Percentiles rank a stretch among this genome's conserved stretches.
Evolutionary conservation across 2,329 filamentous ascomycete genomes (phyloP).

Genomic region (Amauroascus niger): DNA sequence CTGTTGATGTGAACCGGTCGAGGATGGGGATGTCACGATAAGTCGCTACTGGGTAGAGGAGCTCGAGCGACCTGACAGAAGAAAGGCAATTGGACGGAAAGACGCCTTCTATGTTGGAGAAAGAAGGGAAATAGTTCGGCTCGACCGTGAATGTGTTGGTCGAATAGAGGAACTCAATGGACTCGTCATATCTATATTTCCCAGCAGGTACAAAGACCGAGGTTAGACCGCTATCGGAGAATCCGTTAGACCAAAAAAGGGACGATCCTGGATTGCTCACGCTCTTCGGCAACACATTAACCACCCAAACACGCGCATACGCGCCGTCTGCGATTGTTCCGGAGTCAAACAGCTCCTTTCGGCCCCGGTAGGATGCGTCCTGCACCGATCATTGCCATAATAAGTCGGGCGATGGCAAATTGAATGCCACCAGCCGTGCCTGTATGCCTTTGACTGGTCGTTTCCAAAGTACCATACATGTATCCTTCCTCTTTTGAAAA

Average conservation of each 20-base stretch:
- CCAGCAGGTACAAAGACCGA: neutral
- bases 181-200: slow-evolving; percentile 2
- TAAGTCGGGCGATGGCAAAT: slow-evolving; percentile 1
- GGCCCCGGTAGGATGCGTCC: neutral
- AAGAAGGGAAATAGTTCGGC: slow-evolving; percentile 9
- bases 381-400: slow-evolving; percentile 8
- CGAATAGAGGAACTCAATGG: slow-evolving; percentile 9
- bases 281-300: slow-evolving; percentile 6
- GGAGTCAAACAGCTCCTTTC: neutral
- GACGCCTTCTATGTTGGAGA: neutral
- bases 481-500: slow-evolving; percentile 7
- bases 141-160: slow-evolving; percentile 6
- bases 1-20: slow-evolving; percentile 6
- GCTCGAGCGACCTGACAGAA: slow-evolving; percentile 5
- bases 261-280: neutral
- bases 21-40: slow-evolving; percentile 7
- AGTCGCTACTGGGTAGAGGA: slow-evolving; percentile 9
- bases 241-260: too few species aligned
- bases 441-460: slow-evolving; percentile 1
- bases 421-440: slow-evolving; percentile 8
- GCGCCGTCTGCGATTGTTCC: neutral
- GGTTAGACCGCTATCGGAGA: neutral
- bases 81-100: slow-evolving; percentile 5
- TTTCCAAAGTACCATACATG: slow-evolving; percentile 8
- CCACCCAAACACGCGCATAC: slow-evolving; percentile 9